These are phyloP conservation scores for Diplocarpon rosae DNA, from an alignment of 2,329 filamentous ascomycete species.

Conservation along the genomic window DNA sequence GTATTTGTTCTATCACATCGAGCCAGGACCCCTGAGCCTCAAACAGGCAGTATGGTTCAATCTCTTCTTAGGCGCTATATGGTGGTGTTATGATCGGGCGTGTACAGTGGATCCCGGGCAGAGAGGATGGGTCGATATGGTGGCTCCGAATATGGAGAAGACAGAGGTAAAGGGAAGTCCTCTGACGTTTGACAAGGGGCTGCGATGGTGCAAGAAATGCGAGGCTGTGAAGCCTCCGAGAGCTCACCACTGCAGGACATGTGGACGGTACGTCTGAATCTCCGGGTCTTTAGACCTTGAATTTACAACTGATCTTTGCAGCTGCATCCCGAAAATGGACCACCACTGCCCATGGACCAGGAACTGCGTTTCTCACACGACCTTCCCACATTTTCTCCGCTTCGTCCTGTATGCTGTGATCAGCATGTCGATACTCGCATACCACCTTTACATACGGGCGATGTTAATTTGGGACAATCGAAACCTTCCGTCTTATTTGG, in stretches of 20 bases:
- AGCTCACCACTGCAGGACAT: conserved; percentile 73
- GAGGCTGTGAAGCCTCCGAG: conserved; percentile 61
- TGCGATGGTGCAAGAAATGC: conserved; percentile 67
- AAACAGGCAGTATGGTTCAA: conserved; percentile 56
- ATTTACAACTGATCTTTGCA: conserved; percentile 16
- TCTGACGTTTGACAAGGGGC: conserved; percentile 16
- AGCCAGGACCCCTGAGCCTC: conserved; percentile 47
- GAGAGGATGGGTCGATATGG: conserved; percentile 29
- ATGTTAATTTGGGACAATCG: conserved; percentile 51
- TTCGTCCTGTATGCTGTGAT: conserved; percentile 59
- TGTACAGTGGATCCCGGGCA: conserved; percentile 47
- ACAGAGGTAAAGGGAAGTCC: conserved; percentile 20
- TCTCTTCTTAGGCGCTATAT: conserved; percentile 48
- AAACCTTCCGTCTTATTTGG: conserved; percentile 63
- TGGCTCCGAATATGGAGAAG: conserved; percentile 7
- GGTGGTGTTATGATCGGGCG: conserved; percentile 57
- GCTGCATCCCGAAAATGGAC: conserved; percentile 71
- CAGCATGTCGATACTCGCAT: conserved; percentile 48
- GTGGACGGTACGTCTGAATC: conserved; percentile 39
- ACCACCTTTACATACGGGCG: conserved; percentile 49
- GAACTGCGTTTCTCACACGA: conserved; percentile 75
- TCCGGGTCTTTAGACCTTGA: neutral
- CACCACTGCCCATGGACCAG: conserved; percentile 79
- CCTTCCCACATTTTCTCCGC: conserved; percentile 72
- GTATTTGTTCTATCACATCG: conserved; percentile 52